Evolutionary conservation across 73 alveolate genomes (phyloP), one percentile per base, ranked within the genome.

Genomic region (Blepharisma japonicum): DNA sequence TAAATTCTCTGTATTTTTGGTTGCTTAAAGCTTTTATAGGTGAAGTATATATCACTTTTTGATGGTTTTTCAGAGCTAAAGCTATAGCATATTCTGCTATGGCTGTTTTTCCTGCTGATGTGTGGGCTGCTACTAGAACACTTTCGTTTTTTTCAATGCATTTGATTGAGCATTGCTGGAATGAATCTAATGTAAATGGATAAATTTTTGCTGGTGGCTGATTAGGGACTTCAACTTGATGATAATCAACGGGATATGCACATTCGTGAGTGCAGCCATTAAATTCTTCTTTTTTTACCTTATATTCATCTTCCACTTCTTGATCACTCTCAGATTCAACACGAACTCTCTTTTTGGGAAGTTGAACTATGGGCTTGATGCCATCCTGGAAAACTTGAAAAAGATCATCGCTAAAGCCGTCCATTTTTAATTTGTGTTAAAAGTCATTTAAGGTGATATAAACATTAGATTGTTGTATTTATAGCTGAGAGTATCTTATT

Each of bases 71-170:
- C 71, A 95, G 91, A 5, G 99, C 96, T 96, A 87, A 82, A 0
- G 99, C 99, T 45, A 98, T 98, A 18, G 99, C 99, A 81, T 97
- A 98, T 87, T 98, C 99, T 8, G 99, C 99, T 5, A 97, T 98
- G 45, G 97, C 99, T 25, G 99, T 95, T 56, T 91, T 93, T 50
- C 99, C 99, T 27, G 99, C 99, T 0, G 99, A 97, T 2, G 99
- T 98, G 83, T 97, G 99, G 6, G 99, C 99, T 61, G 99, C 99
- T 32, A 98, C 99, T 83, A 98, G 90, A 4, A 97, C 99, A 21
- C 98, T 88, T 78, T 98, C 99, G 71, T 94, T 90, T 45, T 88
- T 77, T 77, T 97, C 99, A 50, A 98, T 78, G 78, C 98, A 91
- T 18, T 92, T 89, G 45, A 94, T 92, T 25, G 99, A 98, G 77